Percentiles rank a stretch among this genome's conserved stretches.
Conservation (phyloP, 108 stramenopile genomes). For the Cyclotella distinguenda region DNA sequence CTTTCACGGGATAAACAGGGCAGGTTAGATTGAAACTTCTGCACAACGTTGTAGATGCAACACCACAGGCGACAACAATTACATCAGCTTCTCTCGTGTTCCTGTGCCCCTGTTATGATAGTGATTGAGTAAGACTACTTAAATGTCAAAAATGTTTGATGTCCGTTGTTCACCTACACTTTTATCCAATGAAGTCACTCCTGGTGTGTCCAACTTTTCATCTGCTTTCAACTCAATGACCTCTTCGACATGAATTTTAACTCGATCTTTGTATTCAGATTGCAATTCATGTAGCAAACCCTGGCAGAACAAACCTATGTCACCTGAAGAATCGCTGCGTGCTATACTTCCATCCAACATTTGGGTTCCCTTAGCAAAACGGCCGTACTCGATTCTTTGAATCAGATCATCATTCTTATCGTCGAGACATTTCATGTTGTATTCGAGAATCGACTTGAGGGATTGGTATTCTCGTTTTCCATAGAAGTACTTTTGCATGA, state of each 20-base stretch:
- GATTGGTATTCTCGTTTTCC: conserved; percentile 20
- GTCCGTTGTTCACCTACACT: conserved; percentile 1
- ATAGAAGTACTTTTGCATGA: conserved; percentile 27
- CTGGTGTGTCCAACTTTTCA: conserved; percentile 9
- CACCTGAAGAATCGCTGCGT: conserved; percentile 18
- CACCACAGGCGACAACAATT: conserved; percentile 27
- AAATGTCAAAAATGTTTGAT: not conserved
- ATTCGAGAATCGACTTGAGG: conserved; percentile 34
- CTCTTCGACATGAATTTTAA: conserved; percentile 23
- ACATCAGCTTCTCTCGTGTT: conserved; percentile 26
- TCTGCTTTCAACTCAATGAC: conserved; percentile 6
- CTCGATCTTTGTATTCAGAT: conserved; percentile 8
- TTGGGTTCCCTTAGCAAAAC: conserved; percentile 31
- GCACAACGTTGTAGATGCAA: conserved; percentile 29
- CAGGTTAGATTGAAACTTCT: conserved; percentile 18
- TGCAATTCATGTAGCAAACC: conserved; percentile 12
- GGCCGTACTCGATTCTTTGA: conserved; percentile 34
- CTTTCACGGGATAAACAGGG: conserved; percentile 40
- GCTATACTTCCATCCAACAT: conserved; percentile 22
- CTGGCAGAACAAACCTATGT: conserved; percentile 28
- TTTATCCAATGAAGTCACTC: conserved; percentile 22
- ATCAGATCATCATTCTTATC: conserved; percentile 31
- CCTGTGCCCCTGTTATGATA: conserved; percentile 1
- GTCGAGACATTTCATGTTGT: conserved; percentile 43
- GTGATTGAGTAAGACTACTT: not conserved